Conservation (phyloP, 352 stramenopile genomes). For the Pythium aristosporum region DNA sequence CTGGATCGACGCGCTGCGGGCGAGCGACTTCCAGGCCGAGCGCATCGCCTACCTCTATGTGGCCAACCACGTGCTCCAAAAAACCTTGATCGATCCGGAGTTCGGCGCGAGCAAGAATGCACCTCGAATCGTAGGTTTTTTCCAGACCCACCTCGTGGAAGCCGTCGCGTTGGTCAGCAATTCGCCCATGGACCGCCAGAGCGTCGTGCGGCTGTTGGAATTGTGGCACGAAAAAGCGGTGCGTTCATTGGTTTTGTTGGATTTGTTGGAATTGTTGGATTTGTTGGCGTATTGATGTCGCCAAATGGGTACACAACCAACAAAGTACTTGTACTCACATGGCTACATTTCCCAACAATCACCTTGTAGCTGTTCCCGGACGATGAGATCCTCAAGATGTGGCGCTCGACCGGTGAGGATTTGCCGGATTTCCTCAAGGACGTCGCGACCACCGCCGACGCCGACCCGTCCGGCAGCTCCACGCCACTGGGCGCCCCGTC, state of each 20-base stretch:
- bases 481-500: background rate
- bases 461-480: background rate
- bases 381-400: conserved; percentile 65
- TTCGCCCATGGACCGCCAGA: conserved; percentile 79
- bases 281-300: conserved; percentile 6
- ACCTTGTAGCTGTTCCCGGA: conserved; percentile 43
- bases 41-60: conserved; percentile 83
- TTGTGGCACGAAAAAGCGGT: conserved; percentile 79
- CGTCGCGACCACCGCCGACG: conserved; percentile 10
- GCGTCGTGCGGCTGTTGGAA: conserved; percentile 67
- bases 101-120: conserved; percentile 10
- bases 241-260: background rate
- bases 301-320: background rate
- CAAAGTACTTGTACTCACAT: background rate
- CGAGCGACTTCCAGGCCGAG: conserved; percentile 78
- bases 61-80: conserved; percentile 83
- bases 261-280: background rate
- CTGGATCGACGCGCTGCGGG: conserved; percentile 65
- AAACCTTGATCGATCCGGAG: conserved; percentile 47
- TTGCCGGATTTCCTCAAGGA: conserved; percentile 50
- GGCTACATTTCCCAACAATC: conserved; percentile 5
- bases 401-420: conserved; percentile 75
- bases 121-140: conserved; percentile 23
- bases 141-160: conserved; percentile 53
- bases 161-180: conserved; percentile 82